Evolutionary conservation across 805 yeast species (phyloP).

Genomic region (Spathaspora sp.): DNA sequence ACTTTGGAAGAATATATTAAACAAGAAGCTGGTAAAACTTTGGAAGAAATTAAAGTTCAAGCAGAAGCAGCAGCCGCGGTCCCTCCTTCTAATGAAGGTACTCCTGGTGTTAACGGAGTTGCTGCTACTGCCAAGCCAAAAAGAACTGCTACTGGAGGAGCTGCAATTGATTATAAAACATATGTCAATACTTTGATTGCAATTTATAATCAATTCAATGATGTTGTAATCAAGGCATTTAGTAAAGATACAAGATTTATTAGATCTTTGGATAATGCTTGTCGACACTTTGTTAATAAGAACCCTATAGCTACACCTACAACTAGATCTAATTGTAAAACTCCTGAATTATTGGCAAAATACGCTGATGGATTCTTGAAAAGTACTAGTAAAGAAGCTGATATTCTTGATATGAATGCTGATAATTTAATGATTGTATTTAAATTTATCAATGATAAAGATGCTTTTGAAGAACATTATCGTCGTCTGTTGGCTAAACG

Average conservation of each 20-base stretch:
- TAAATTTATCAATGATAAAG: conserved; percentile 87
- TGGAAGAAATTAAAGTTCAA: conserved; percentile 48
- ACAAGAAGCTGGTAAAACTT: conserved; percentile 42
- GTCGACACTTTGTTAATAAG: conserved; percentile 75
- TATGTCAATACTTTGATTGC: conserved; percentile 75
- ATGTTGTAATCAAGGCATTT: conserved; percentile 64
- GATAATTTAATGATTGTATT: conserved; percentile 85
- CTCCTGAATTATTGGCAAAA: conserved; percentile 89
- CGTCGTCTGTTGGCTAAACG: conserved; percentile 86
- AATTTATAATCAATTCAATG: conserved; percentile 65
- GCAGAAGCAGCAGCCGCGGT: conserved; percentile 17
- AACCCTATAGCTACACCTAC: conserved; percentile 76
- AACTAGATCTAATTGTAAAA: conserved; percentile 60
- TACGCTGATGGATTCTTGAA: conserved; percentile 82
- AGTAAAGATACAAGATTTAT: conserved; percentile 73
- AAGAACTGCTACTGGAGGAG: conserved; percentile 15
- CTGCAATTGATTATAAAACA: conserved; percentile 63
- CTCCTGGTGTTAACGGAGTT: conserved; percentile 5
- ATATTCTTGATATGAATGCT: conserved; percentile 69
- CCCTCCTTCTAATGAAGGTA: conserved; percentile 5
- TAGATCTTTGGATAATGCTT: conserved; percentile 86
- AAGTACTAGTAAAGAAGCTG: conserved; percentile 67
- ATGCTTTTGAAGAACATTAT: conserved; percentile 90
- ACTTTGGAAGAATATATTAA: conserved; percentile 72
- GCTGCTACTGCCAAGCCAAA: conserved; percentile 3